A percentile compares a stretch with the other conserved stretches of the same genome.
phyloP scores from a whole-genome alignment of 2,329 filamentous ascomycete genomes.

The Penicillium sp. region DNA sequence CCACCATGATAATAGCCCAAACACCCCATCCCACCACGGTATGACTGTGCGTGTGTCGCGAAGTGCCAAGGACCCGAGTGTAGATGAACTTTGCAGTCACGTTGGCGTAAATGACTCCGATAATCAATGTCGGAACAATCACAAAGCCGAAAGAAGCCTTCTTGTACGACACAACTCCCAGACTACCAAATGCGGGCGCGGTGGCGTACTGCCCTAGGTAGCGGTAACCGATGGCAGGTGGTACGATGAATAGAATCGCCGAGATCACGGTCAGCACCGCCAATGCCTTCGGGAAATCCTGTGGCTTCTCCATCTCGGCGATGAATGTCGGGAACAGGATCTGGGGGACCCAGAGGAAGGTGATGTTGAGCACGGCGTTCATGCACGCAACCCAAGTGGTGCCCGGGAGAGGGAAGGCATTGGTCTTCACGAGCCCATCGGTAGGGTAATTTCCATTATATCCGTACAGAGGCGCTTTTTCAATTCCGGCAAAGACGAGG shows the following conservation, averaged over 20 bases:
- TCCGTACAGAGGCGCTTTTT: slow-evolving; percentile 46
- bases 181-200: slow-evolving; percentile 52
- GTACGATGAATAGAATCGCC: slow-evolving; percentile 52
- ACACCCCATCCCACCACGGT: slow-evolving; percentile 51
- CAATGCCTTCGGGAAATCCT: slow-evolving; percentile 54
- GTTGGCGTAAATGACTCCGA: slow-evolving; percentile 54
- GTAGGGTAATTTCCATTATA: slow-evolving; percentile 51
- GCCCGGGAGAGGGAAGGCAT: slow-evolving; percentile 49
- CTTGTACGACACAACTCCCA: slow-evolving; percentile 48
- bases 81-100: slow-evolving; percentile 53
- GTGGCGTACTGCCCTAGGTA: slow-evolving; percentile 54
- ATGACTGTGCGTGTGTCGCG: slow-evolving; percentile 50
- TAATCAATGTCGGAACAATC: slow-evolving; percentile 53
- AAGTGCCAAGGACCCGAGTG: slow-evolving; percentile 45
- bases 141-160: slow-evolving; percentile 54
- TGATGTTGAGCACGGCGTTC: slow-evolving; percentile 55
- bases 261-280: slow-evolving; percentile 50
- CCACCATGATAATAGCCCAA: slow-evolving; percentile 45
- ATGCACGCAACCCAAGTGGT: slow-evolving; percentile 51
- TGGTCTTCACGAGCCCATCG: slow-evolving; percentile 47
- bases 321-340: slow-evolving; percentile 57
- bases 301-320: slow-evolving; percentile 51
- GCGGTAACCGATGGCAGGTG: slow-evolving; percentile 51
- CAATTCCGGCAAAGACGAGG: slow-evolving; percentile 52
- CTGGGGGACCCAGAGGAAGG: slow-evolving; percentile 54